A percentile compares a stretch with the other conserved stretches of the same genome.
Conservation (phyloP, 257 asterid species). For the Solanum sitiens region DNA sequence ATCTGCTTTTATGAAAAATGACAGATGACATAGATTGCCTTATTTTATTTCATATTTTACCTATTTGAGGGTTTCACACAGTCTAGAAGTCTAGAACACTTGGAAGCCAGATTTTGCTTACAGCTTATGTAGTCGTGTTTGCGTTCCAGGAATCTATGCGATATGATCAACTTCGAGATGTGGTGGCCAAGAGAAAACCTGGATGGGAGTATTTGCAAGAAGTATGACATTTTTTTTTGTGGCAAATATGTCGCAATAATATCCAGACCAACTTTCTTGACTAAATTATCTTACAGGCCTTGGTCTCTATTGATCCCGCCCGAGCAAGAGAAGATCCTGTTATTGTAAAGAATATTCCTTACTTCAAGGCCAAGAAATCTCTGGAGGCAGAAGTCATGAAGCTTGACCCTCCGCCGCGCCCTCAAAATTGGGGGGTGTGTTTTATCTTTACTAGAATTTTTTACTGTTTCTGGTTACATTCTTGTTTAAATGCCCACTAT, state of each 20-base stretch:
- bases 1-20: neutral
- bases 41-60: neutral
- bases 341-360: constrained; percentile 68
- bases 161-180: constrained; percentile 88
- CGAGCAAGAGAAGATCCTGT: constrained; percentile 92
- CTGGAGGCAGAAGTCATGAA: constrained; percentile 85
- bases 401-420: constrained; percentile 83
- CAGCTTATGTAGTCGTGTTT: neutral
- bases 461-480: neutral
- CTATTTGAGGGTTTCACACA: neutral
- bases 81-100: neutral
- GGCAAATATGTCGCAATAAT: neutral
- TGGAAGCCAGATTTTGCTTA: neutral
- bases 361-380: constrained; percentile 66
- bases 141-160: constrained; percentile 68
- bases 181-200: constrained; percentile 71
- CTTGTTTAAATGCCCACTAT: neutral
- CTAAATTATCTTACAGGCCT: constrained; percentile 43
- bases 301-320: constrained; percentile 75
- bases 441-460: neutral
- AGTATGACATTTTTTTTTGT: constrained; percentile 26
- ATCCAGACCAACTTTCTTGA: neutral
- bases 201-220: constrained; percentile 98
- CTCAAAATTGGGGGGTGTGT: constrained; percentile 81
- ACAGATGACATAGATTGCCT: neutral